Conservation (phyloP, 2,329 filamentous ascomycete species). For the Cadophora malorum region DNA sequence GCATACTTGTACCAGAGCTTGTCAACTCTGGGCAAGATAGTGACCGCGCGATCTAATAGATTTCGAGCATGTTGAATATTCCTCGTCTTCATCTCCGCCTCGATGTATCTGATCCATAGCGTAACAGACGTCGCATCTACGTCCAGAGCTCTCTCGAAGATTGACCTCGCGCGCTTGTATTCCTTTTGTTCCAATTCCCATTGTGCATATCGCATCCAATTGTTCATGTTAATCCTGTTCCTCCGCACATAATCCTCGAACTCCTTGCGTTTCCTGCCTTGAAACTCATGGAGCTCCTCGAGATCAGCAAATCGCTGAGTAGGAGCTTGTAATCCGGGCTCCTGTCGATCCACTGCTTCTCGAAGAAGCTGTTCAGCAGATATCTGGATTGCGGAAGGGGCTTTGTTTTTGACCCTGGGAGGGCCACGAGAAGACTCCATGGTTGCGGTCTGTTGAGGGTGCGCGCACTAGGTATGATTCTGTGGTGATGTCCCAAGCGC, state of each 20-base stretch:
- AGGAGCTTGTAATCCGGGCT: conserved; percentile 84
- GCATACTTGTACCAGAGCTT: conserved; percentile 99
- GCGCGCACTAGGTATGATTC: neutral
- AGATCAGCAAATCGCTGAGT: conserved; percentile 95
- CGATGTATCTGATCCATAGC: conserved; percentile 92
- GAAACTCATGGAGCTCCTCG: conserved; percentile 97
- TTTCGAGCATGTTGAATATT: conserved; percentile 98
- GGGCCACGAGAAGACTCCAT: conserved; percentile 95
- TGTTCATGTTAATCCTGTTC: conserved; percentile 95
- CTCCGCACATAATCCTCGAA: conserved; percentile 98
- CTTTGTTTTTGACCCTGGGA: conserved; percentile 98
- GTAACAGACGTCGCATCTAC: conserved; percentile 86
- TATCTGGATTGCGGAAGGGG: conserved; percentile 87
- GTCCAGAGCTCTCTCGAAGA: conserved; percentile 95
- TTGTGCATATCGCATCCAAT: conserved; percentile 97
- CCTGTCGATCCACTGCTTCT: conserved; percentile 96
- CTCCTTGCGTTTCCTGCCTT: conserved; percentile 93
- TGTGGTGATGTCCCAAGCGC: too few species aligned
- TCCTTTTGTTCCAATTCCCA: conserved; percentile 99
- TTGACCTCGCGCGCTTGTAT: conserved; percentile 85
- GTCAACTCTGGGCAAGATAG: conserved; percentile 86
- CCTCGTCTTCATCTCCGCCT: conserved; percentile 92
- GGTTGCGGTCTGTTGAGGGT: conserved; percentile 41
- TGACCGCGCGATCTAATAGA: conserved; percentile 91
- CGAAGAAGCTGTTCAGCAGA: conserved; percentile 96